phyloP scores from a whole-genome alignment of 305 asterid genomes.

The Fraxinus baroniana region DNA sequence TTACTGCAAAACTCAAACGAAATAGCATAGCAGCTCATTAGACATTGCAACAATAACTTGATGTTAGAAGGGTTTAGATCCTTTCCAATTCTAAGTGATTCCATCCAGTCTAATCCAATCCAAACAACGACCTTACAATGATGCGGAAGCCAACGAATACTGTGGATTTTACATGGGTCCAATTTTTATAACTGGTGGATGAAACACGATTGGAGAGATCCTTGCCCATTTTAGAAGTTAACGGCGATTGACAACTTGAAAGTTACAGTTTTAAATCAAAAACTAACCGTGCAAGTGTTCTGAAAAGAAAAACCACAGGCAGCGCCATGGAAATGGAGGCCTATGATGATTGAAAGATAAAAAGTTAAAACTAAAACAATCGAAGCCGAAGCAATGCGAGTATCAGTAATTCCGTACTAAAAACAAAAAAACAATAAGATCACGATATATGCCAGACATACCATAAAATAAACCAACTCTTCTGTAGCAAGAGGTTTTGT shows the following conservation, averaged over 20 bases:
- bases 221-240: neutral
- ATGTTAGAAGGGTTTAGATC: neutral
- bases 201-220: neutral
- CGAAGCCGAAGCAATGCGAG: neutral
- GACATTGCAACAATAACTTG: neutral
- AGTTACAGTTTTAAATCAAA: neutral
- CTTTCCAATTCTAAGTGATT: neutral
- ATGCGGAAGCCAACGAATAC: neutral
- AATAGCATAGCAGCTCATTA: neutral
- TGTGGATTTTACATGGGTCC: neutral
- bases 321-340: constrained; percentile 35
- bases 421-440: neutral
- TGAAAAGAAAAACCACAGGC: constrained; percentile 32
- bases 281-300: constrained; percentile 30
- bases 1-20: constrained; percentile 24
- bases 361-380: neutral
- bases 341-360: constrained; percentile 19
- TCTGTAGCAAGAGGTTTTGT: constrained; percentile 43
- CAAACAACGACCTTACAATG: neutral
- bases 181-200: neutral
- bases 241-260: neutral
- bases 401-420: neutral
- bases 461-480: constrained; percentile 36
- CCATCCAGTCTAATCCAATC: neutral
- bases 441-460: constrained; percentile 8